Evolutionary conservation across 345 rosid species (phyloP), one percentile per base, ranked within the genome.

Genomic region (Laguncularia racemosa): DNA sequence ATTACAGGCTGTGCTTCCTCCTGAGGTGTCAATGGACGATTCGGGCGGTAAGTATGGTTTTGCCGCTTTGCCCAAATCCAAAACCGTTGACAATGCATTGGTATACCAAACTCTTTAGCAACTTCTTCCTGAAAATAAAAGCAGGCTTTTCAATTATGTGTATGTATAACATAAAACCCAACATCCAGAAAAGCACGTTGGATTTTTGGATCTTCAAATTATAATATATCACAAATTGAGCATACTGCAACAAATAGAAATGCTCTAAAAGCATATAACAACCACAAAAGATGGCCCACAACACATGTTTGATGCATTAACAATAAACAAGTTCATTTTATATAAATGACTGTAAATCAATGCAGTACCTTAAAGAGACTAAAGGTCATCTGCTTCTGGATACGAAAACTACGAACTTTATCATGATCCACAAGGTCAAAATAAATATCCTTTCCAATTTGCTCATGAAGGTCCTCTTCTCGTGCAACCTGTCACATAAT

Each of bases 21-120:
- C 55, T 73, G 91, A 17, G 91, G 76, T 47, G 79, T 76, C 59
- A 93, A 61, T 48, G 99, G 97, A 18, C 95, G 83, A 71, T 89
- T 84, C 17, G 96, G 99, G 67, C 99, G 97, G 65, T 89, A 89
- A 7, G 99, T 93, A 71, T 89, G 91, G 77, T 93, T 89, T 67
- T 85, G 97, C 49, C 97, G 79, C 88, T 93, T 93, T 55, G 96
- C 97, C 99, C 99, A 93, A 50, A 84, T 73, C 99, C 99, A 93
- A 67, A 80, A 93, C 45, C 99, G 81, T 68, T 83, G 99, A 73
- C 56, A 82, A 61, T 84, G 90, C 52, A 93, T 82, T 14, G 99
- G 96, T 52, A 93, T 74, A 50, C 91, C 96, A 60, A 89, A 89
- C 68, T 85, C 99, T 76, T 79, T 89, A 40, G 97, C 99, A 62